Base-by-base conservation (phyloP, 1,284 basidiomycete species). In the Microbotryum violaceum region DNA sequence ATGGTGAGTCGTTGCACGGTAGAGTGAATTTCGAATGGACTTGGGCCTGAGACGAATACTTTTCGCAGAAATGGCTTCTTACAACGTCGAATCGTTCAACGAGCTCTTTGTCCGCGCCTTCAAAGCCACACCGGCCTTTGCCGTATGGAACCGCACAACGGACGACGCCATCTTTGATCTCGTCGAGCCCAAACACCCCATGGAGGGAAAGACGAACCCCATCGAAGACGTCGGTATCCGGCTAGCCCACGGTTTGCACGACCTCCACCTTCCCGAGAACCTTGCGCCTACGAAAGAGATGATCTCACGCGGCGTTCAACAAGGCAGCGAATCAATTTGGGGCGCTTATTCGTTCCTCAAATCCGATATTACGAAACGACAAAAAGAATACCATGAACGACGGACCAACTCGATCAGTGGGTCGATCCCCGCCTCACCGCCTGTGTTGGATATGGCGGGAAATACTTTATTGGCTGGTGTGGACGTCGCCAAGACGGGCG, bases 131-230 rank as follows among this genome's bases (percentile, higher is more conserved):
- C 83, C 86, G 65, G 90, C 90, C 0, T 91, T 85, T 73, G 85
- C 87, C 62, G 82, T 89, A 2, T 97, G 92, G 92, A 83, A 93
- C 59, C 79, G 83, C 49, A 83, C 85, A 37, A 96, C 92, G 0
- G 91, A 96, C 75, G 86, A 88, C 3, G 79, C 89, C 65, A 76
- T 96, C 21, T 97, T 97, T 72, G 92, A 97, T 74, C 87, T 96
- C 57, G 82, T 91, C 58, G 92, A 97, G 75, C 88, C 91, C 1
- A 67, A 75, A 56, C 91, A 94, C 75, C 91, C 91, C 45, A 93
- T 89, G 73, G 87, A 85, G 62, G 88, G 89, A 67, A 89, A 88
- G 73, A 86, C 87, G 0, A 87, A 86, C n/a, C 83, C 89, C 1
- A 87, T 94, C 3, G 81, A 89, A 6, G 91, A 97, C 70, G 85